Conservation (phyloP, 1,139 yeast genomes). For the Lodderomyces oxycetoniae region DNA sequence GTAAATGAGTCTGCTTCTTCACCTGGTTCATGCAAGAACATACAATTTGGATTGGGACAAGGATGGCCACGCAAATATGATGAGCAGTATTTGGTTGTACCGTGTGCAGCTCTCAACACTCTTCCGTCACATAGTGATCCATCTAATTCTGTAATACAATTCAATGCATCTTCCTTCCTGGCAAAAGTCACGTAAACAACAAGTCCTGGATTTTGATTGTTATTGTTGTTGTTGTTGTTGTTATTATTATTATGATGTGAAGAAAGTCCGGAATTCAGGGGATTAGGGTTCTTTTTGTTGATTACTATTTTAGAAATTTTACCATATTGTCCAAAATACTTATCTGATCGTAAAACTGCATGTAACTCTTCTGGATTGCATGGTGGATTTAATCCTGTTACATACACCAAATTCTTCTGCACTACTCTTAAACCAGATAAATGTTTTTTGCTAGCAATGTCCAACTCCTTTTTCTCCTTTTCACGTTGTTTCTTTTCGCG, state of each 20-base stretch:
- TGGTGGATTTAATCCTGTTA: constrained; percentile 91
- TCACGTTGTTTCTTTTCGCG: constrained; percentile 85
- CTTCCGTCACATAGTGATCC: constrained; percentile 93
- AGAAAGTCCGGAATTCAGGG: constrained; percentile 19
- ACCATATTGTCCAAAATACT: constrained; percentile 97
- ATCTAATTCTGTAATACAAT: constrained; percentile 89
- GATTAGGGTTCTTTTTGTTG: constrained; percentile 65
- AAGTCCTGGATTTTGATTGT: constrained; percentile 65
- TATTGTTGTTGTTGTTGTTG: constrained; percentile 18
- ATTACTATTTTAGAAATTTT: constrained; percentile 91
- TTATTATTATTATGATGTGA: constrained; percentile 24
- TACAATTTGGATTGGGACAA: constrained; percentile 98
- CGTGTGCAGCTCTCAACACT: constrained; percentile 87
- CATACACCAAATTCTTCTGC: constrained; percentile 94
- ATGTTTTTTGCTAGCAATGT: constrained; percentile 84
- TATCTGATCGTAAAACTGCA: constrained; percentile 77
- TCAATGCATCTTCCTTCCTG: constrained; percentile 88
- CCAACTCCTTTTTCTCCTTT: constrained; percentile 88
- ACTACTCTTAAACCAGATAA: constrained; percentile 96
- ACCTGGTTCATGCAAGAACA: constrained; percentile 98
- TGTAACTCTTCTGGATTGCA: constrained; percentile 87
- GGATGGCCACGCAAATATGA: constrained; percentile 91
- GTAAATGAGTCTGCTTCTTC: constrained; percentile 98
- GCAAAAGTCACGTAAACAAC: constrained; percentile 96
- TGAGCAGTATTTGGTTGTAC: constrained; percentile 97